Evolutionary conservation across 2,329 filamentous ascomycete species (phyloP).

Genomic region (Ascochyta pisi): DNA sequence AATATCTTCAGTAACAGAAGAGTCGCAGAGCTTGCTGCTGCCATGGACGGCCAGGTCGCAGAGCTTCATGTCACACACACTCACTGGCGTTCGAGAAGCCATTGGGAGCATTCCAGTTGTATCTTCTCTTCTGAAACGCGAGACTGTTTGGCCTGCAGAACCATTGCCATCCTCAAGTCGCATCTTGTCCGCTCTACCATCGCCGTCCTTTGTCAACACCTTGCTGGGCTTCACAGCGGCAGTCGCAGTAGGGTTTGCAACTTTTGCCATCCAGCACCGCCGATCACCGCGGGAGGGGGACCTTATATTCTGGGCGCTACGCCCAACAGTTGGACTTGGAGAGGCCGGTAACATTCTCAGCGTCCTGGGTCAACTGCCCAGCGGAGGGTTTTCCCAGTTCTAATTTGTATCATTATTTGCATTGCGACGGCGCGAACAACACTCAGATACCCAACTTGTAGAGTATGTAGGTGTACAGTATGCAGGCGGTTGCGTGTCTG

Average conservation of each 20-base stretch:
- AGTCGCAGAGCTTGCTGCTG: slow-evolving; percentile 11
- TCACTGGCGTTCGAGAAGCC: slow-evolving; percentile 29
- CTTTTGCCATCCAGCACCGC: slow-evolving; percentile 41
- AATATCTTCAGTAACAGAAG: slow-evolving; percentile 1
- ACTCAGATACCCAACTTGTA: slow-evolving; percentile 20
- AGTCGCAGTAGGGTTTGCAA: slow-evolving; percentile 32
- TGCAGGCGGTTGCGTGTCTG: neutral
- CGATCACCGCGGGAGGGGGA: slow-evolving; percentile 42
- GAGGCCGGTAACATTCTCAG: slow-evolving; percentile 44
- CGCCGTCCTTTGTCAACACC: slow-evolving; percentile 34
- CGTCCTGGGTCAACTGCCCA: slow-evolving; percentile 36
- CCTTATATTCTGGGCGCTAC: slow-evolving; percentile 46
- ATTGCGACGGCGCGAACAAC: slow-evolving; percentile 18
- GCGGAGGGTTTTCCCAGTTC: slow-evolving; percentile 22
- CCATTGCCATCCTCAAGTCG: slow-evolving; percentile 14
- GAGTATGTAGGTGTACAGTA: slow-evolving; percentile 3
- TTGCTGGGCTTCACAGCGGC: slow-evolving; percentile 32
- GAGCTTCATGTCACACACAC: slow-evolving; percentile 18
- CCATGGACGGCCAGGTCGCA: slow-evolving; percentile 35
- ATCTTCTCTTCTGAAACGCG: slow-evolving; percentile 25
- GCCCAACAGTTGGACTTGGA: slow-evolving; percentile 34
- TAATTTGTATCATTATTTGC: slow-evolving; percentile 15
- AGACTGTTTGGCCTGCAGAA: slow-evolving; percentile 16
- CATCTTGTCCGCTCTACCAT: slow-evolving; percentile 36
- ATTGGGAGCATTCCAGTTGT: slow-evolving; percentile 33